These are phyloP conservation scores for Schizophyllum amplum DNA, from an alignment of 1,284 basidiomycete genomes.

Conservation along the genomic window DNA sequence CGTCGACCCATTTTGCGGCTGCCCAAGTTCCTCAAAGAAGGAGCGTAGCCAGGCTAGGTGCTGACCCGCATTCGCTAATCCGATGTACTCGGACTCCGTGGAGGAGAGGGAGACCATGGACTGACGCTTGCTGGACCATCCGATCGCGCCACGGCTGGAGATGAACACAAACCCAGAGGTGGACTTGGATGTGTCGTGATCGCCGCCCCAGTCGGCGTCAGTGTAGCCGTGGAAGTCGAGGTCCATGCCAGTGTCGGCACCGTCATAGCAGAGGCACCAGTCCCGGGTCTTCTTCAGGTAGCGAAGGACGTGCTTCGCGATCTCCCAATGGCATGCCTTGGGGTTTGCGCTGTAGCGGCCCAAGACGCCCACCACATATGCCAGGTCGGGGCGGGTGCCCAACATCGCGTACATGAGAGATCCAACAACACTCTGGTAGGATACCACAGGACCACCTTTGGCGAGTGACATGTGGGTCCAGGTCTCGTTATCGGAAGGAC, in stretches of 20 bases:
- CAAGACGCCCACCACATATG: constrained; percentile 13
- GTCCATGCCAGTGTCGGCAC: constrained; percentile 8
- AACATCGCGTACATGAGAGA: constrained; percentile 17
- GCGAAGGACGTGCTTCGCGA: constrained; percentile 16
- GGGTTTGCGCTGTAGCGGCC: constrained; percentile 15
- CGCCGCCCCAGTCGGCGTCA: constrained; percentile 17
- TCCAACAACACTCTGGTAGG: constrained; percentile 13
- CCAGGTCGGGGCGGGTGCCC: constrained; percentile 17
- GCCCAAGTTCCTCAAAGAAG: constrained; percentile 17
- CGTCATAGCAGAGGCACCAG: constrained; percentile 12
- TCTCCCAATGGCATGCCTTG: constrained; percentile 13
- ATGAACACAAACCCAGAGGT: constrained; percentile 23
- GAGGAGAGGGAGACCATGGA: constrained; percentile 22
- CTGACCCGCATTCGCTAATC: constrained; percentile 18
- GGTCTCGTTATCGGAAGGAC: constrained; percentile 8
- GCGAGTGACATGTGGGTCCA: neutral
- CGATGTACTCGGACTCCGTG: constrained; percentile 30
- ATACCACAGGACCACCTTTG: constrained; percentile 2
- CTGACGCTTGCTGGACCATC: constrained; percentile 24
- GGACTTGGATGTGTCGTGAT: constrained; percentile 13
- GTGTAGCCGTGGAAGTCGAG: constrained; percentile 15
- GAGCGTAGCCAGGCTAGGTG: constrained; percentile 19
- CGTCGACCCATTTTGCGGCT: constrained; percentile 17
- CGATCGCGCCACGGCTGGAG: constrained; percentile 17
- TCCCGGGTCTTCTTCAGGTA: constrained; percentile 19